A percentile compares a stretch with the other conserved stretches of the same genome.
Conservation (phyloP, 192 early-diverging fungal species). For the Backusella circina region DNA sequence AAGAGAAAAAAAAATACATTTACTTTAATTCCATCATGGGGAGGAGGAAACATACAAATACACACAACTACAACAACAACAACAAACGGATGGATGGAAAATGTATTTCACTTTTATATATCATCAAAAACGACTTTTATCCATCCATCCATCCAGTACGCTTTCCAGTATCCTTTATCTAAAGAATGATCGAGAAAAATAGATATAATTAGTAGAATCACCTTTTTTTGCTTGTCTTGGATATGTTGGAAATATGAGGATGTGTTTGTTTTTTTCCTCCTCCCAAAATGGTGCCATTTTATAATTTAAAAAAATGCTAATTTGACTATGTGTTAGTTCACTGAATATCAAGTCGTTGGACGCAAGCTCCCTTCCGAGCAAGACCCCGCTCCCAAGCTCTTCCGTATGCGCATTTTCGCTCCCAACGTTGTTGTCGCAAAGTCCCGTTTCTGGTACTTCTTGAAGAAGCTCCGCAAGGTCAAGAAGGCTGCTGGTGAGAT, state of each 20-base stretch:
- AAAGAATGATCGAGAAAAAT: neutral
- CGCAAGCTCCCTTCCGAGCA: constrained; percentile 90
- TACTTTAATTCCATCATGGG: neutral
- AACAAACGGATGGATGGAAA: constrained; percentile 5
- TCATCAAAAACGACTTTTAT: neutral
- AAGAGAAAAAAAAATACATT: neutral
- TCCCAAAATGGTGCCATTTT: neutral
- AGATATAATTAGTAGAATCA: neutral
- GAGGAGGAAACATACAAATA: neutral
- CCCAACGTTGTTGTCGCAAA: constrained; percentile 98
- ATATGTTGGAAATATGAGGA: neutral
- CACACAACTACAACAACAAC: too few species aligned
- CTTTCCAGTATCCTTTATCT: neutral
- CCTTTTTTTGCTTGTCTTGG: neutral
- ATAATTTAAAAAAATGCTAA: neutral
- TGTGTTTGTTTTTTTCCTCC: neutral
- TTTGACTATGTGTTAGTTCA: constrained; percentile 7
- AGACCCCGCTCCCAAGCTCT: constrained; percentile 91
- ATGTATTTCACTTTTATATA: neutral
- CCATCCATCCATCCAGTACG: constrained; percentile 17
- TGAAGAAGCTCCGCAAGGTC: constrained; percentile 97
- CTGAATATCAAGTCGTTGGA: constrained; percentile 78
- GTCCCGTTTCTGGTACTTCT: constrained; percentile 99
- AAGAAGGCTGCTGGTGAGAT: constrained; percentile 99
- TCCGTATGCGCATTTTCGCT: constrained; percentile 98